Conservation (phyloP, 2,329 filamentous ascomycete genomes). For the Pyricularia sp. region DNA sequence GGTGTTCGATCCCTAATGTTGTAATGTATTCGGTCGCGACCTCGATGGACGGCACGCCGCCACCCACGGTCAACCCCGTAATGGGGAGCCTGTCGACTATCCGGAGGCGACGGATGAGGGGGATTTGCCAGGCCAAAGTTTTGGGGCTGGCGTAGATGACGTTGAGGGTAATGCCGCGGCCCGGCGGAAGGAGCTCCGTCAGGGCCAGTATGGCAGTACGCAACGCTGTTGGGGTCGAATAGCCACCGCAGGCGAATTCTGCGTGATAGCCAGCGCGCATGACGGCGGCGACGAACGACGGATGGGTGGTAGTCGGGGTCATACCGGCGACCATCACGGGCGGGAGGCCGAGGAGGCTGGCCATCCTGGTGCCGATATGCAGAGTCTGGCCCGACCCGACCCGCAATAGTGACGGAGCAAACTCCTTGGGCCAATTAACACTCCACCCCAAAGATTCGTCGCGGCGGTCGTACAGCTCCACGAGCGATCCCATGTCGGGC, state of each 20-base stretch:
- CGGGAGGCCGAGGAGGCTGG: constrained; percentile 73
- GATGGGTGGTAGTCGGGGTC: constrained; percentile 82
- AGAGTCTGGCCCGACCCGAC: too few species aligned
- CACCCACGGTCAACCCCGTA: constrained; percentile 85
- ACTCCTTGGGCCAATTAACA: neutral
- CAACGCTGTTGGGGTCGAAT: constrained; percentile 76
- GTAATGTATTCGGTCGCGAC: constrained; percentile 90
- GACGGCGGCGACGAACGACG: constrained; percentile 84
- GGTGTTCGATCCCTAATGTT: constrained; percentile 86
- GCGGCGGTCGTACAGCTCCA: neutral
- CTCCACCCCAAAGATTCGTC: neutral
- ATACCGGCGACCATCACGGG: constrained; percentile 89
- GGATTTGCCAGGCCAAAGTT: constrained; percentile 89
- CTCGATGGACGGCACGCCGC: constrained; percentile 90
- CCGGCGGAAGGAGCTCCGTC: constrained; percentile 71
- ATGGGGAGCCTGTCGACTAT: constrained; percentile 84
- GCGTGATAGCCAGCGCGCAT: constrained; percentile 93
- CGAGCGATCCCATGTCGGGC: neutral
- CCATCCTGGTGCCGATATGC: neutral
- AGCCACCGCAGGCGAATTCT: constrained; percentile 82
- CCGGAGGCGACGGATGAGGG: constrained; percentile 72
- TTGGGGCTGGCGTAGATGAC: constrained; percentile 85
- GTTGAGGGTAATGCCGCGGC: constrained; percentile 81
- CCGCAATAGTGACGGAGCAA: neutral
- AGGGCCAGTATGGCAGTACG: constrained; percentile 76